phyloP scores from a whole-genome alignment of 23 red algal genomes.

The Cyanidium caldarium region DNA sequence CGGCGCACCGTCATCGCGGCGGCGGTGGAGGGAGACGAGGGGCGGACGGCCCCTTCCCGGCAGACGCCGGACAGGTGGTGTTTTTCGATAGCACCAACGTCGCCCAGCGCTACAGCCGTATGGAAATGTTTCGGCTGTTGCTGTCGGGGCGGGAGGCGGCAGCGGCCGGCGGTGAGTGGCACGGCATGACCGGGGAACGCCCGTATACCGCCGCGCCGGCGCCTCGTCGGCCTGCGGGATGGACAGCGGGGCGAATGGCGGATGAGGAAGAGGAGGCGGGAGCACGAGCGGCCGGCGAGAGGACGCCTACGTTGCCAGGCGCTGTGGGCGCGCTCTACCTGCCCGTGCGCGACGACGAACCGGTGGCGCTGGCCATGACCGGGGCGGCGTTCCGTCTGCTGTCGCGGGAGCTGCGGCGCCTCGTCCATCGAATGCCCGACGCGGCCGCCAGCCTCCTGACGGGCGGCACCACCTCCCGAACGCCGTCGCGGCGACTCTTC shows the following conservation, averaged over 20 bases:
- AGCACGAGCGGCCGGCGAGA: too few relatives aligned
- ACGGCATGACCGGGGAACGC: too few relatives aligned
- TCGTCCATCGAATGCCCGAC: not conserved
- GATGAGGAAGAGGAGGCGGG: too few relatives aligned
- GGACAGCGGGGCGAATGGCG: too few relatives aligned
- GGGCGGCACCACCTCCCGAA: not conserved
- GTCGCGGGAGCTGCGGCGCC: not conserved
- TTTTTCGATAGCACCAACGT: constrained; percentile 1
- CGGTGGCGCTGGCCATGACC: constrained; percentile 5
- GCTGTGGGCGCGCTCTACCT: too few relatives aligned
- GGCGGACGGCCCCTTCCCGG: not conserved
- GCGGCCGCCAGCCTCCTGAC: not conserved
- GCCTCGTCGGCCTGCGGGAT: too few relatives aligned
- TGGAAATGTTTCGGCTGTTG: not conserved
- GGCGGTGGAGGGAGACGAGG: not conserved
- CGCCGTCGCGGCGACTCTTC: not conserved
- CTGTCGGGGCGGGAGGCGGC: too few relatives aligned
- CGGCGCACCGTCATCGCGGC: not conserved
- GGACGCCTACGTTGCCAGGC: too few relatives aligned
- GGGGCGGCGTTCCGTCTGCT: constrained; percentile 12
- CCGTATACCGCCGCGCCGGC: too few relatives aligned
- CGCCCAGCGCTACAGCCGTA: not conserved
- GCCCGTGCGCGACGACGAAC: not conserved
- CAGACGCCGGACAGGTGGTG: not conserved
- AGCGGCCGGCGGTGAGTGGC: too few relatives aligned